phyloP scores from a whole-genome alignment of 805 yeast species.

The Komagataella pastoris region DNA sequence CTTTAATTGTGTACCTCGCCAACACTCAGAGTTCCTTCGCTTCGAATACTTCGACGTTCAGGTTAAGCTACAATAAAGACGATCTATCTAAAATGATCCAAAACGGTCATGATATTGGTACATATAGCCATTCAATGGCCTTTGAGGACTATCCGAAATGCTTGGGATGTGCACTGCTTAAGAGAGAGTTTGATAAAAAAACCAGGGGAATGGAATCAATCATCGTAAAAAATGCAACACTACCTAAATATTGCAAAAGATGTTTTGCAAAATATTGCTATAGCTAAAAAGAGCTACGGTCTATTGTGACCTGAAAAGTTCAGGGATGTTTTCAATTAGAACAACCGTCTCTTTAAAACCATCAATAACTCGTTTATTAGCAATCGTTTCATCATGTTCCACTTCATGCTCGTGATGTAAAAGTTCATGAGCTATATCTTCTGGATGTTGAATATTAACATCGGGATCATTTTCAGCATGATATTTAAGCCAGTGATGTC shows the following conservation, averaged over 20 bases:
- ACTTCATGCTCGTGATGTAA: conserved; percentile 80
- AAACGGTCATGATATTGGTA: conserved; percentile 41
- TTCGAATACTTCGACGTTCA: conserved; percentile 49
- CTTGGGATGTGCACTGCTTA: conserved; percentile 42
- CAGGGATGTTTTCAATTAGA: conserved; percentile 10
- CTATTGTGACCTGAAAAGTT: conserved; percentile 5
- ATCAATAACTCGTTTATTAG: conserved; percentile 4
- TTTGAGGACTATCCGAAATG: conserved; percentile 28
- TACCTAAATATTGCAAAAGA: conserved; percentile 2
- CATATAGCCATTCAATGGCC: conserved; percentile 24
- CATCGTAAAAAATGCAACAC: conserved; percentile 3
- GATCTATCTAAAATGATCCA: conserved; percentile 32
- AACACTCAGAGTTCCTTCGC: conserved; percentile 26
- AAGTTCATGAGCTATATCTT: conserved; percentile 79
- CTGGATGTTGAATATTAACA: conserved; percentile 67
- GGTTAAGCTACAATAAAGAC: conserved; percentile 28
- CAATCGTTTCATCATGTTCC: conserved; percentile 28
- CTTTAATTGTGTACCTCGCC: conserved; percentile 38
- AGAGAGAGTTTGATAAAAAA: conserved; percentile 34
- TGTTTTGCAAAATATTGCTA: conserved; percentile 19
- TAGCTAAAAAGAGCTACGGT: conserved; percentile 9
- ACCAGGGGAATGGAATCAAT: conserved; percentile 4
- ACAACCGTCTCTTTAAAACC: conserved; percentile 7
- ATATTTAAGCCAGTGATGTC: conserved; percentile 84
- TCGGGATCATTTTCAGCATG: conserved; percentile 75